Evolutionary conservation across 441 rosid genomes (phyloP), one percentile per base, ranked within the genome.

Genomic region (Adansonia gregorii): DNA sequence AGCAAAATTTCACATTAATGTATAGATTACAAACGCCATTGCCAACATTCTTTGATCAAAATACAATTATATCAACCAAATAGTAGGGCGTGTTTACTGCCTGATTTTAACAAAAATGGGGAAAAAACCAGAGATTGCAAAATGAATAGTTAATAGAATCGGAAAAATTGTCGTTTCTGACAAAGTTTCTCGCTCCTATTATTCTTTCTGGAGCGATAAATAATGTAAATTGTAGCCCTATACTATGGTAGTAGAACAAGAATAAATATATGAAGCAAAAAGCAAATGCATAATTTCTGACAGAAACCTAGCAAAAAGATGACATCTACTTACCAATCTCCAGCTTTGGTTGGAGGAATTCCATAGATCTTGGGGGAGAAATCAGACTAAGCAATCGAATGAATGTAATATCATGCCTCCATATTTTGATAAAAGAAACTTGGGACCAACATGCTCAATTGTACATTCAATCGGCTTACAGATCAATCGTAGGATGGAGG

Each of bases 171-270:
- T 20, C 66, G 22, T 79, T 72, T 76, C 65, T 64, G 55, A 58
- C 61, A 43, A 45, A 61, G 79, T 73, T 74, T 75, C 55, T 61
- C 69, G 63, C 83, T 78, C 82, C 85, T 49, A 11, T 77, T 78
- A 75, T 72, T 81, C 77, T 74, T 6, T 59, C 27, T 5, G 75
- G 82, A 80, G 73, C 77, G 76, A 14, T 31, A 79, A 79, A 71
- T 73, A 78, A 83, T 74, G 82, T 52, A 72, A 72, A 68, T 52
- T 75, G 61, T 77, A 78, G 74, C 48, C 76, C 79, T 81, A 75
- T 72, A 61, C 77, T 49, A 66, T 59, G 43, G 15, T 48, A 46
- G 22, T 0, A 63, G 66, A 78, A 66, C 70, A 22, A 56, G 73
- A 31, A 31, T 31, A 68, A 67, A 81, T 11, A 74, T 73, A 54